phyloP scores from a whole-genome alignment of 495 filamentous ascomycete genomes.

The Aspergillus cavernicola region DNA sequence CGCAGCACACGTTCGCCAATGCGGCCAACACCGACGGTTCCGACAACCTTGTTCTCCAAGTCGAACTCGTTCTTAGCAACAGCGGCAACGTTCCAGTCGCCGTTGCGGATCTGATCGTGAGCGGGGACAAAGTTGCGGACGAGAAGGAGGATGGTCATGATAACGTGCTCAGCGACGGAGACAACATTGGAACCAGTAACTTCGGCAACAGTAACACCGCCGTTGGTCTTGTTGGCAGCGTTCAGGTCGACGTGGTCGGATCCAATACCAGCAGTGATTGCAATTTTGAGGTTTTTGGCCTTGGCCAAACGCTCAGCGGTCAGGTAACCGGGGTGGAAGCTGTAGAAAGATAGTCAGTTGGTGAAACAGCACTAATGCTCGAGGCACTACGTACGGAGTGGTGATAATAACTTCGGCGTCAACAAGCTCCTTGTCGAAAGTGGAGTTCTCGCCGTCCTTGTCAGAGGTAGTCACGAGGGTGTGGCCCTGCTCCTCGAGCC shows the following conservation, averaged over 20 bases:
- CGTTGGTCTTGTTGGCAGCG: constrained; percentile 97
- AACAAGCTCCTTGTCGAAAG: constrained; percentile 90
- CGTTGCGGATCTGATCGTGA: constrained; percentile 84
- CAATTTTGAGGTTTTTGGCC: constrained; percentile 98
- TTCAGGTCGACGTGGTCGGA: constrained; percentile 98
- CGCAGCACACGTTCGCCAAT: constrained; percentile 97
- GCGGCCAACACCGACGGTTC: constrained; percentile 94
- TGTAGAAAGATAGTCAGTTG: constrained; percentile 35
- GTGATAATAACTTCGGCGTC: constrained; percentile 99
- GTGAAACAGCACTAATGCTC: neutral
- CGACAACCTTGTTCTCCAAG: constrained; percentile 95
- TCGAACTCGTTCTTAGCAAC: constrained; percentile 98
- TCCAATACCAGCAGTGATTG: constrained; percentile 94
- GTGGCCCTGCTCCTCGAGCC: constrained; percentile 95
- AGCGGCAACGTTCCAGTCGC: constrained; percentile 93
- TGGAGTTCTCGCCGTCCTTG: constrained; percentile 92
- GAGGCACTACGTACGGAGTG: constrained; percentile 74
- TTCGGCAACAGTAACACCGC: constrained; percentile 94
- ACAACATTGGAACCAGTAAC: constrained; percentile 93
- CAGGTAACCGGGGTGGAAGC: constrained; percentile 98
- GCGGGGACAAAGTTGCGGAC: constrained; percentile 98
- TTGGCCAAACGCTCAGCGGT: constrained; percentile 93
- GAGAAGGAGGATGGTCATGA: constrained; percentile 96
- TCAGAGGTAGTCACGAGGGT: constrained; percentile 94
- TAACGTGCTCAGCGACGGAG: constrained; percentile 88